Evolutionary conservation across 345 rosid genomes (phyloP).

Genomic region (Bruguiera parviflora): DNA sequence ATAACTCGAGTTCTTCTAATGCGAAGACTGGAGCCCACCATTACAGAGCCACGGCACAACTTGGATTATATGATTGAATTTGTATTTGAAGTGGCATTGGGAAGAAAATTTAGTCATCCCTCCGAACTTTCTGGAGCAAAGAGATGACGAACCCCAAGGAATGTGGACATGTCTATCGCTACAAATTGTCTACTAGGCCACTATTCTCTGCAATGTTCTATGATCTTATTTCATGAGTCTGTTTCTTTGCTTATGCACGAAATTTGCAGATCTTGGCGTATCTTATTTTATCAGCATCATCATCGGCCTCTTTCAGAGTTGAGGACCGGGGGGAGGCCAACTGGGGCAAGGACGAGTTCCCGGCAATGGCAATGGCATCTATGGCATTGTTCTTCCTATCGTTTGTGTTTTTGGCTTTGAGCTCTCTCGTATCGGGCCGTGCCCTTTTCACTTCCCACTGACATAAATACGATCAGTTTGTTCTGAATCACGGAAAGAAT

Average conservation of each 20-base stretch:
- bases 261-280: constrained; percentile 59
- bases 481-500: constrained; percentile 6
- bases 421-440: constrained; percentile 73
- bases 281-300: constrained; percentile 81
- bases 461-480: not conserved
- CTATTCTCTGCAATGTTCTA: not conserved
- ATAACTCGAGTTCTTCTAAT: not conserved
- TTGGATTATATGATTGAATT: not conserved
- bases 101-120: not conserved
- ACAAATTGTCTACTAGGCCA: not conserved
- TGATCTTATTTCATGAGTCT: not conserved
- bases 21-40: too few species aligned
- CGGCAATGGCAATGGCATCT: constrained; percentile 71
- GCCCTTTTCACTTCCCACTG: constrained; percentile 41
- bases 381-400: constrained; percentile 60
- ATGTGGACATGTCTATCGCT: too few species aligned
- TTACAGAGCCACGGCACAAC: not conserved
- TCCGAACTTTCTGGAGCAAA: not conserved
- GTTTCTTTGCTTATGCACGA: not conserved
- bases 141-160: not conserved
- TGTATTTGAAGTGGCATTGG: not conserved
- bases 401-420: constrained; percentile 59
- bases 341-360: constrained; percentile 84
- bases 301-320: constrained; percentile 73
- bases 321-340: constrained; percentile 89